Conservation (phyloP, 345 rosid genomes). For the Gossypium ekmanianum region DNA sequence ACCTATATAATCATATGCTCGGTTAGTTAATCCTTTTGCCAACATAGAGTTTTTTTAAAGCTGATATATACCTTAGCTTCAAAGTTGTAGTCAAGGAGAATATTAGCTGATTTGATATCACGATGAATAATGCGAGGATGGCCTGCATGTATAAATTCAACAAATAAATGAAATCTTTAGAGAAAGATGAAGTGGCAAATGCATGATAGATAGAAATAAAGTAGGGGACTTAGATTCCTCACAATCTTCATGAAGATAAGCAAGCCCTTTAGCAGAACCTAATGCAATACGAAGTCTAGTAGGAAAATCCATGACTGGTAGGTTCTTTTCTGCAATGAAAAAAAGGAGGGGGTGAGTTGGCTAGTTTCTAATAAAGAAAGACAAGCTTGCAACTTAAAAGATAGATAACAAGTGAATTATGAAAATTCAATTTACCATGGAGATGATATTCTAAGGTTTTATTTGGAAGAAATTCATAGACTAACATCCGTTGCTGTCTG, state of each 20-base stretch:
- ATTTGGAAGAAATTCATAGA: constrained; percentile 86
- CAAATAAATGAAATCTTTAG: constrained; percentile 7
- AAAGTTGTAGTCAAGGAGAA: constrained; percentile 74
- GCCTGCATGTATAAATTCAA: constrained; percentile 38
- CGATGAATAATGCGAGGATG: constrained; percentile 94
- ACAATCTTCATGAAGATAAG: constrained; percentile 98
- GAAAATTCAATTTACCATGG: constrained; percentile 40
- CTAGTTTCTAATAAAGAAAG: background rate
- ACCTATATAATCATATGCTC: constrained; percentile 39
- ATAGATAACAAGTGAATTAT: background rate
- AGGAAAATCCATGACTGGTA: constrained; percentile 73
- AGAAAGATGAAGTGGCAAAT: background rate
- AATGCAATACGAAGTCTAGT: constrained; percentile 72
- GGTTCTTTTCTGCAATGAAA: constrained; percentile 47
- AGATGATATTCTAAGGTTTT: constrained; percentile 80
- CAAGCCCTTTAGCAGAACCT: constrained; percentile 95
- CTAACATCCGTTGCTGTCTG: constrained; percentile 76
- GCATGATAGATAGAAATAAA: background rate
- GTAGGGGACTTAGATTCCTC: constrained; percentile 21
- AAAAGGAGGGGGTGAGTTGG: background rate
- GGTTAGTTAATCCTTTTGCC: background rate
- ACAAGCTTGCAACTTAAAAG: background rate
- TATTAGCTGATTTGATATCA: constrained; percentile 86
- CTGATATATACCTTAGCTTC: constrained; percentile 69
- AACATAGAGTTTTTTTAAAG: background rate